Percentiles rank a stretch among this genome's conserved stretches.
Conservation (phyloP, 257 asterid genomes). For the Solanum corneliomulleri region DNA sequence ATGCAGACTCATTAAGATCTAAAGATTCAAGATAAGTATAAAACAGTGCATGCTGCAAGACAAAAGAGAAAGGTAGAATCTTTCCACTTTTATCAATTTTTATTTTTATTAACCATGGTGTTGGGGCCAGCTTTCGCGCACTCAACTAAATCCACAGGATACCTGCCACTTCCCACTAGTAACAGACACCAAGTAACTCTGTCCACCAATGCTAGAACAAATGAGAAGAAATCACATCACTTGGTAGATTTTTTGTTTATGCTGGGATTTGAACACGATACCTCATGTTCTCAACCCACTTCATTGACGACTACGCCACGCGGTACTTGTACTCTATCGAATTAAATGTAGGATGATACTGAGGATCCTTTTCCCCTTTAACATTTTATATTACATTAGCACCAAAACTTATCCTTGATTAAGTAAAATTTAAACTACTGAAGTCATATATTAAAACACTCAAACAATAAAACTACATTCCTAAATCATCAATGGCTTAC, state of each 20-base stretch:
- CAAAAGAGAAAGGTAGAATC: neutral
- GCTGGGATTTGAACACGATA: neutral
- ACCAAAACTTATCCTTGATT: neutral
- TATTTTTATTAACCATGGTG: neutral
- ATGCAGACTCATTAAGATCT: neutral
- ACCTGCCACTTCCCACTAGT: neutral
- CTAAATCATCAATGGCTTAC: neutral
- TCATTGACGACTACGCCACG: neutral
- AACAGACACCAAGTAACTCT: fast-evolving
- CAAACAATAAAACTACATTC: neutral
- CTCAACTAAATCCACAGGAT: neutral
- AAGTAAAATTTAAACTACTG: neutral
- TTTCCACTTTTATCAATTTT: neutral
- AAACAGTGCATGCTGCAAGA: neutral
- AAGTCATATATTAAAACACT: neutral
- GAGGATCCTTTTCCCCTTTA: neutral
- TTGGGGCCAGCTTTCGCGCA: neutral
- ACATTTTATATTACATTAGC: neutral
- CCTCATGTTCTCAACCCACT: neutral
- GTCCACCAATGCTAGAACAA: neutral
- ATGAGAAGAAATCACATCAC: neutral
- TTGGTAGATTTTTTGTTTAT: neutral
- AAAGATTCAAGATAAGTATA: neutral
- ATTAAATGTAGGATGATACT: neutral
- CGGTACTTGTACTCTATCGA: neutral